These are phyloP conservation scores for Gamarada debralockiae DNA, from an alignment of 495 filamentous ascomycete species.

Conservation along the genomic window DNA sequence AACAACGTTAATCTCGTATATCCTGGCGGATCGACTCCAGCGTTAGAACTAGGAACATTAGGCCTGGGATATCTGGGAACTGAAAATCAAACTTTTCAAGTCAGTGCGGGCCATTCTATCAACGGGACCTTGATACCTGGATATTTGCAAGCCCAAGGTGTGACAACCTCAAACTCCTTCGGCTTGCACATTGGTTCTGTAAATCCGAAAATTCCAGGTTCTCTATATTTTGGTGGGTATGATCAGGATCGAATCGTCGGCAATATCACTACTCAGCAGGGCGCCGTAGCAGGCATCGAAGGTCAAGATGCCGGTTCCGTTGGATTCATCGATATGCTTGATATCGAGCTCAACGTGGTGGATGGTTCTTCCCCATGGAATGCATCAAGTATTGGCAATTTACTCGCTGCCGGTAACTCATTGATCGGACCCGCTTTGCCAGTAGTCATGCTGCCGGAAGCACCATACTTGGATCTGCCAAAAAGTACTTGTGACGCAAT, in stretches of 20 bases:
- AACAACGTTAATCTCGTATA: neutral
- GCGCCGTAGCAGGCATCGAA: conserved; percentile 4
- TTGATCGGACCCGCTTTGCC: conserved; percentile 22
- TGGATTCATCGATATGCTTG: conserved; percentile 20
- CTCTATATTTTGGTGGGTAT: conserved; percentile 47
- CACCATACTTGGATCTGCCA: conserved; percentile 43
- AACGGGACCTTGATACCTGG: conserved; percentile 32
- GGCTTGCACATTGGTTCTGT: conserved; percentile 52
- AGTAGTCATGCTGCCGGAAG: conserved; percentile 30
- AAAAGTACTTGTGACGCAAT: conserved; percentile 37
- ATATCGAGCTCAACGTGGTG: conserved; percentile 35
- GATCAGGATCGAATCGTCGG: conserved; percentile 32
- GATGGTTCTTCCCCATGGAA: conserved; percentile 31
- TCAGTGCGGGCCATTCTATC: neutral
- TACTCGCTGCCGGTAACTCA: conserved; percentile 34
- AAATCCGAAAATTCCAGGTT: conserved; percentile 33
- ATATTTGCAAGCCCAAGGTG: conserved; percentile 13
- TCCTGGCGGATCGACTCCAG: conserved; percentile 29
- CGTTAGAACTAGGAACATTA: conserved; percentile 29
- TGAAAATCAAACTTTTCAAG: conserved; percentile 18
- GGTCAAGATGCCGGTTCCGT: conserved; percentile 3
- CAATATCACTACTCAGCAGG: conserved; percentile 5
- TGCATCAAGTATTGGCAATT: conserved; percentile 24
- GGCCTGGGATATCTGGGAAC: conserved; percentile 29
- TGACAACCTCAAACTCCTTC: conserved; percentile 41